Conservation (phyloP, 208 protist genomes). For the Leishmania tropica region DNA sequence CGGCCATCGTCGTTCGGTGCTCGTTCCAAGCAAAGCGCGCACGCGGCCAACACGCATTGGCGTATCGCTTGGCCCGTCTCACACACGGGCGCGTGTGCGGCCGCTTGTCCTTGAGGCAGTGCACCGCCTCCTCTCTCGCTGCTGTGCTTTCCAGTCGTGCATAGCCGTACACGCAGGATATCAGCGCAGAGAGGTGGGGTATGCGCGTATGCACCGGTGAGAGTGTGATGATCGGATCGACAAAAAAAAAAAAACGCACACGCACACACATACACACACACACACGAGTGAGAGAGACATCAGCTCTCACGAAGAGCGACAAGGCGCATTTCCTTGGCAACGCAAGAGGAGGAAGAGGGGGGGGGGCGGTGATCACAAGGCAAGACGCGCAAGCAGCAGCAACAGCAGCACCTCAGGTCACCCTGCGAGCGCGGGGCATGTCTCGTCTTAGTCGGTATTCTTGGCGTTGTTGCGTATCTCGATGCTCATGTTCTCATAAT, state of each 20-base stretch:
- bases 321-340: background rate
- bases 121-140: background rate
- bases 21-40: background rate
- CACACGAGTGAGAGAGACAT: background rate
- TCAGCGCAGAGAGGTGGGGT: background rate
- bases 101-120: background rate
- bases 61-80: background rate
- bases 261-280: background rate
- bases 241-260: background rate
- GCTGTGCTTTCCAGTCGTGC: background rate
- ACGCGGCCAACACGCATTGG: background rate
- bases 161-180: background rate
- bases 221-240: background rate
- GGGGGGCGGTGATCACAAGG: background rate
- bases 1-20: background rate
- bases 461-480: slow-evolving; percentile 37
- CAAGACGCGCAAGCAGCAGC: background rate
- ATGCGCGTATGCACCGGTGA: background rate
- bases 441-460: slow-evolving; percentile 25
- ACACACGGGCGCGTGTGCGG: background rate
- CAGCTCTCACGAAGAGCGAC: background rate
- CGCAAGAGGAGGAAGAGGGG: background rate
- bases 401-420: background rate
- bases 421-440: background rate
- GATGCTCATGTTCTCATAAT: slow-evolving; percentile 72